phyloP scores from a whole-genome alignment of 495 filamentous ascomycete species.

The Penicillium argentinense region DNA sequence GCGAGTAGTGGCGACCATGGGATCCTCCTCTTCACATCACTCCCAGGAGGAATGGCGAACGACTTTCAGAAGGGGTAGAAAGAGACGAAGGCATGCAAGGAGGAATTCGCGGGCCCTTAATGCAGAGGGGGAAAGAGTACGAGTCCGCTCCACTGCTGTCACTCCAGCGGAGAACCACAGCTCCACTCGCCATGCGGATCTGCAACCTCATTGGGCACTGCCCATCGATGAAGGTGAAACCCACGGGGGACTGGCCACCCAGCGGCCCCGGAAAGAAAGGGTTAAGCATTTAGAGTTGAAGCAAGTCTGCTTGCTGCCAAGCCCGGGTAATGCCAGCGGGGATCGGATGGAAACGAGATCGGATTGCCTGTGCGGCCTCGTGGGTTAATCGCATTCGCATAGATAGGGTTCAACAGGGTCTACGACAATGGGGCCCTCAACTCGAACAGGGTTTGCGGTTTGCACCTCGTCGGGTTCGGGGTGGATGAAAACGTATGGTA shows the following conservation, averaged over 20 bases:
- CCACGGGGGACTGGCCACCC: neutral
- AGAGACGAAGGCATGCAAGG: conserved; percentile 17
- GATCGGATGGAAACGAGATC: too few relatives aligned
- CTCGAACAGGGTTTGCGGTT: neutral
- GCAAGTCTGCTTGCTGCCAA: neutral
- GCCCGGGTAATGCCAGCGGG: too few relatives aligned
- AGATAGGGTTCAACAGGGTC: too few relatives aligned
- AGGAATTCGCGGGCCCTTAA: neutral
- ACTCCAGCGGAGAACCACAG: neutral
- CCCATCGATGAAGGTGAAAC: neutral
- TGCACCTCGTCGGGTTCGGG: too few relatives aligned
- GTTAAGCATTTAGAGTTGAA: too few relatives aligned
- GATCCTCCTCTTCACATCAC: conserved; percentile 20
- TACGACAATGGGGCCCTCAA: too few relatives aligned
- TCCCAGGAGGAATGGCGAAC: conserved; percentile 10
- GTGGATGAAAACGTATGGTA: conserved; percentile 1
- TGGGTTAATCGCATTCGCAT: too few relatives aligned
- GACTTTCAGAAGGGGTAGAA: neutral
- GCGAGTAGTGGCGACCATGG: conserved; percentile 22
- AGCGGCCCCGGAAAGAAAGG: neutral
- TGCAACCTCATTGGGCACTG: neutral
- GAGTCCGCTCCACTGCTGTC: conserved; percentile 2
- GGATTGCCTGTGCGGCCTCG: too few relatives aligned
- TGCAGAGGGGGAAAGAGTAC: conserved; percentile 3
- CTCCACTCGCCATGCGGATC: too few relatives aligned